Conservation (phyloP, 345 rosid species). For the Citrus sinensis region DVS_A1.0 CM039162.1:505501-506000, state of each 20-base stretch:
- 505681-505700: neutral
- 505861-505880: neutral
- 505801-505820: conserved; percentile 66
- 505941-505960: conserved; percentile 47
- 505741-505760: conserved; percentile 1
- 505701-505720: neutral
- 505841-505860: neutral
- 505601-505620: too few relatives aligned
- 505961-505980: conserved; percentile 64
- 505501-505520: too few relatives aligned
- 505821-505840: neutral
- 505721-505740: neutral
- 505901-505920: conserved; percentile 41
- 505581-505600: too few relatives aligned
- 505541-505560: too few relatives aligned
- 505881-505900: conserved; percentile 1
- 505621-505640: too few relatives aligned
- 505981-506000: conserved; percentile 31
- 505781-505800: conserved; percentile 58
- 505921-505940: conserved; percentile 34
- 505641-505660: too few relatives aligned
- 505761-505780: conserved; percentile 43
- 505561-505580: too few relatives aligned
- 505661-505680: neutral
- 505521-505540: too few relatives aligned